phyloP scores from a whole-genome alignment of 345 rosid genomes.

The Brassica incana region DNA sequence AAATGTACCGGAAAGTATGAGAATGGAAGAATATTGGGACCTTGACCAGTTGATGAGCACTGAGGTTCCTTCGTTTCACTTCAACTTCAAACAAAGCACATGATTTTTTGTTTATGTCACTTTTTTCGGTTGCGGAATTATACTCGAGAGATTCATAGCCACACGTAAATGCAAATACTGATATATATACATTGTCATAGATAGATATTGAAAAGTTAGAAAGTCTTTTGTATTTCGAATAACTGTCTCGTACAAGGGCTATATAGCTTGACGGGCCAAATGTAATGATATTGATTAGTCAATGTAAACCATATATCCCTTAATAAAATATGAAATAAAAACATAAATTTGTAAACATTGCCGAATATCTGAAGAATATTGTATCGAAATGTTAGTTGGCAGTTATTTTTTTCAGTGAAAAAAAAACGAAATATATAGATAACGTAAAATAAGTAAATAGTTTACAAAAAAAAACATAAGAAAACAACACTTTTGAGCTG shows the following conservation, averaged over 20 bases:
- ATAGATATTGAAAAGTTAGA: conserved; percentile 29
- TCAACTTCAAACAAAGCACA: conserved; percentile 48
- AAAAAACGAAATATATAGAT: too few species aligned
- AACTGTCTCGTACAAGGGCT: conserved; percentile 9
- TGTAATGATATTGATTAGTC: conserved; percentile 24
- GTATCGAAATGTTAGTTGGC: not conserved
- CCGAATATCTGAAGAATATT: not conserved
- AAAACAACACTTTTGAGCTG: not conserved
- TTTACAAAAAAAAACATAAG: too few species aligned
- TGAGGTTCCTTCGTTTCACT: conserved; percentile 58
- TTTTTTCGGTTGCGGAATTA: conserved; percentile 9
- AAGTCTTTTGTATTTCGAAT: conserved; percentile 25
- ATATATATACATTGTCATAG: conserved; percentile 23
- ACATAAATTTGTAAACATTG: too few species aligned
- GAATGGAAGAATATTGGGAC: conserved; percentile 66
- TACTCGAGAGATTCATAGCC: conserved; percentile 6
- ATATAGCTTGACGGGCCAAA: not conserved
- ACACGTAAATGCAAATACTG: conserved; percentile 34
- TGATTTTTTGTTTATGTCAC: not conserved
- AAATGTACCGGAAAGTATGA: conserved; percentile 27
- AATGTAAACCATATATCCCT: conserved; percentile 3
- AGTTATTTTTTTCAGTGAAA: too few species aligned
- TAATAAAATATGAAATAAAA: conserved; percentile 21
- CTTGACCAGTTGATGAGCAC: conserved; percentile 79
- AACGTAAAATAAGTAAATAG: too few species aligned